These are phyloP conservation scores for Solanum pinnatisectum DNA, from an alignment of 257 asterid species.

Conservation along the genomic window DNA sequence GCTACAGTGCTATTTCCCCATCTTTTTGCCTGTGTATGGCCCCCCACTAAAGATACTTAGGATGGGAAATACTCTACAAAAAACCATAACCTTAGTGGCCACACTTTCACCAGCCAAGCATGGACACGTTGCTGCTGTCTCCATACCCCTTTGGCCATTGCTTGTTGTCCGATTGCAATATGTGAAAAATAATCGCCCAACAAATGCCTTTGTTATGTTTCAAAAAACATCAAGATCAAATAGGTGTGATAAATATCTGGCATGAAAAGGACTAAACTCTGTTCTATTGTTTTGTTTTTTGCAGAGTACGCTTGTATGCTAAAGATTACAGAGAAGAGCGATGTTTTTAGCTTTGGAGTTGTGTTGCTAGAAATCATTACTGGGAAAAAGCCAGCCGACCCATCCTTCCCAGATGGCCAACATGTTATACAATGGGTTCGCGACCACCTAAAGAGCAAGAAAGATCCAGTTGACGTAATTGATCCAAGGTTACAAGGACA, in stretches of 20 bases:
- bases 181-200: background rate
- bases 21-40: background rate
- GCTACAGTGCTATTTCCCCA: background rate
- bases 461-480: constrained; percentile 44
- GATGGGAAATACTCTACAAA: background rate
- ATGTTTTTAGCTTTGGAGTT: constrained; percentile 73
- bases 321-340: constrained; percentile 61
- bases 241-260: background rate
- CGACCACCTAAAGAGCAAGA: constrained; percentile 44
- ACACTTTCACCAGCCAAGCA: constrained; percentile 8
- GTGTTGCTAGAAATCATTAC: constrained; percentile 65
- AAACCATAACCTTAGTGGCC: constrained; percentile 7
- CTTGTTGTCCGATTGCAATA: constrained; percentile 1
- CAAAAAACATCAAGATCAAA: background rate
- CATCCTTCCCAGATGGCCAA: constrained; percentile 59
- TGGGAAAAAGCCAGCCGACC: constrained; percentile 63
- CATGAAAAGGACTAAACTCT: background rate
- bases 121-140: background rate
- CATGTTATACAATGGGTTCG: constrained; percentile 75
- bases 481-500: constrained; percentile 66
- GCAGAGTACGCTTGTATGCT: constrained; percentile 68
- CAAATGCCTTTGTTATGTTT: background rate
- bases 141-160: constrained; percentile 8
- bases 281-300: background rate
- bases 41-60: background rate